Percentiles rank a stretch among this genome's conserved stretches.
phyloP scores from a whole-genome alignment of 768 basidiomycete genomes.

The Russula virescens region DNA sequence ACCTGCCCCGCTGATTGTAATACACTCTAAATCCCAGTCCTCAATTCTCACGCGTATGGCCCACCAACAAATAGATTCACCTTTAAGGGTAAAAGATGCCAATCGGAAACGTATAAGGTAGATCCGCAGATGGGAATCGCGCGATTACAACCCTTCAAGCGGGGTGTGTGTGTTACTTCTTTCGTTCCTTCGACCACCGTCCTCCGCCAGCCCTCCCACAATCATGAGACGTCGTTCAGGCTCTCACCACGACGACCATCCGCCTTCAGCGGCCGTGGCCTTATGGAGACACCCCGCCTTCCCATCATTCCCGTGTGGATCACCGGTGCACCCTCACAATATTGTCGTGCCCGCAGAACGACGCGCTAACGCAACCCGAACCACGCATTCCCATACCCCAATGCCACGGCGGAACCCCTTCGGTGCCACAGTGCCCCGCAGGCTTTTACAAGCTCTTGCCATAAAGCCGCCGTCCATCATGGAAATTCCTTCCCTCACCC shows the following conservation, averaged over 20 bases:
- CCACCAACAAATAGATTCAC: conserved; percentile 55
- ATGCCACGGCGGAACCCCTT: no score
- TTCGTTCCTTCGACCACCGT: neutral
- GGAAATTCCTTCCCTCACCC: conserved; percentile 60
- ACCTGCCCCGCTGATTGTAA: neutral
- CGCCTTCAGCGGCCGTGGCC: conserved; percentile 62
- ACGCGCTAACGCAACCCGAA: neutral
- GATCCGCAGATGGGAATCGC: conserved; percentile 37
- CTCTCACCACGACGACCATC: no score
- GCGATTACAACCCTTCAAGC: conserved; percentile 76
- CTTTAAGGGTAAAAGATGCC: conserved; percentile 92
- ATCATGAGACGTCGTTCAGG: no score
- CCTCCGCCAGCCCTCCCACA: no score
- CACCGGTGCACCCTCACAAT: conserved; percentile 49
- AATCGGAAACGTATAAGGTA: conserved; percentile 48
- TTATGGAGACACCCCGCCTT: conserved; percentile 65
- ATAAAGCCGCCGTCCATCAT: conserved; percentile 70
- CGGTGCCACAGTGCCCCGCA: conserved; percentile 23
- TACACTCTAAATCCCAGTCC: no score
- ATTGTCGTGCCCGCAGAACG: neutral
- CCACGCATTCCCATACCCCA: neutral
- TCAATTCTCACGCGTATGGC: no score
- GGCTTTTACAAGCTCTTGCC: conserved; percentile 92
- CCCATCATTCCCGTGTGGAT: conserved; percentile 92
- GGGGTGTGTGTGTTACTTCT: conserved; percentile 75